A percentile compares a stretch with the other conserved stretches of the same genome.
Conservation (phyloP, 148 eudicot genomes). For the Drosera capensis region DNA sequence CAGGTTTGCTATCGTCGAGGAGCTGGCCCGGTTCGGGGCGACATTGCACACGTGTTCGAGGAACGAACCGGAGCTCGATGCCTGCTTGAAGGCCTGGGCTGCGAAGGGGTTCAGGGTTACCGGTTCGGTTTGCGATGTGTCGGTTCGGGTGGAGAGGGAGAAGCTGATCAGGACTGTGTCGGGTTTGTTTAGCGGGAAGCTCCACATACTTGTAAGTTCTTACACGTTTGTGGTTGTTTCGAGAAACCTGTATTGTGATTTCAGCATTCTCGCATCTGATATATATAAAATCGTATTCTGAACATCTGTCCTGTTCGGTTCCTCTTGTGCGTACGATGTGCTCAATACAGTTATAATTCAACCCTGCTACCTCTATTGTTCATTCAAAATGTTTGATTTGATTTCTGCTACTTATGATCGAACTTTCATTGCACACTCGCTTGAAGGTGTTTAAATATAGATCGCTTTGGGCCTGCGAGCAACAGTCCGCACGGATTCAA, state of each 20-base stretch:
- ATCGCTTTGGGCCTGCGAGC: no score
- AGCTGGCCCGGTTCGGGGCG: slow-evolving; percentile 12
- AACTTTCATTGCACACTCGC: no score
- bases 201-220: slow-evolving; percentile 8
- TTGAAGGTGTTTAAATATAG: no score
- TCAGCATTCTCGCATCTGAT: not conserved
- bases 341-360: no score
- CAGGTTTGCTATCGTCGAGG: slow-evolving; percentile 17
- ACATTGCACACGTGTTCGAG: slow-evolving; percentile 16
- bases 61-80: slow-evolving; percentile 3
- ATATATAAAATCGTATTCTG: not conserved
- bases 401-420: no score
- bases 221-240: not conserved
- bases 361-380: no score
- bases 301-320: no score
- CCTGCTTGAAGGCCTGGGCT: slow-evolving; percentile 6
- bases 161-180: slow-evolving; percentile 2
- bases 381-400: no score
- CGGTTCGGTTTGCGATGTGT: slow-evolving; percentile 16
- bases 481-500: no score
- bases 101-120: slow-evolving; percentile 6
- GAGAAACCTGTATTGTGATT: not conserved
- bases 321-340: no score
- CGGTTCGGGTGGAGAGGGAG: slow-evolving; percentile 10
- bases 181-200: slow-evolving; percentile 9